Evolutionary conservation across 179 eudicot genomes (phyloP).

Genomic region (Vitellaria paradoxa): DNA sequence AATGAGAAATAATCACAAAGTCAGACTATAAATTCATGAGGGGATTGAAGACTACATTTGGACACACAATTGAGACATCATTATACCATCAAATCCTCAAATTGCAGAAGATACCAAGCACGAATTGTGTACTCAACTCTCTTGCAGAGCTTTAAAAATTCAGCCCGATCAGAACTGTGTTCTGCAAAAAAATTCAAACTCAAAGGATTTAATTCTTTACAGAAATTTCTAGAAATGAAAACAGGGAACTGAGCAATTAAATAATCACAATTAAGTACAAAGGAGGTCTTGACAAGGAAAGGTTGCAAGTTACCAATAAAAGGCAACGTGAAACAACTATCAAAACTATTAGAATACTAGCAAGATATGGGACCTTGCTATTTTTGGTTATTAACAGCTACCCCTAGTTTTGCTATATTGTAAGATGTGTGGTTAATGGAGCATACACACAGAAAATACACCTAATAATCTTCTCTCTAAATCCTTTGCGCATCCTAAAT

Average conservation of each 20-base stretch:
- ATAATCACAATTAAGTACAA: not conserved
- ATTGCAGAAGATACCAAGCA: constrained; percentile 93
- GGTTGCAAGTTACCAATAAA: too few relatives aligned
- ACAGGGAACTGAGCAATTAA: not conserved
- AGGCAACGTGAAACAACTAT: too few relatives aligned
- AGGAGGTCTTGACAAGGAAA: too few relatives aligned
- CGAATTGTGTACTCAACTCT: constrained; percentile 90
- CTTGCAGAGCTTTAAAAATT: constrained; percentile 85
- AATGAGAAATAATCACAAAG: not conserved
- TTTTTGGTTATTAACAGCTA: too few relatives aligned
- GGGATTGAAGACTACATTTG: not conserved
- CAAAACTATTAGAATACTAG: too few relatives aligned
- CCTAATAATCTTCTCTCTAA: too few relatives aligned
- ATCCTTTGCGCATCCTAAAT: too few relatives aligned
- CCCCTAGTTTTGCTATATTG: too few relatives aligned
- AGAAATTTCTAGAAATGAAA: not conserved
- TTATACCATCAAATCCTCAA: constrained; percentile 94
- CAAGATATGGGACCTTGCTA: too few relatives aligned
- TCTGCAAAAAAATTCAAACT: constrained; percentile 32
- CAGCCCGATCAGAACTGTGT: constrained; percentile 58
- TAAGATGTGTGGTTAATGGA: too few relatives aligned
- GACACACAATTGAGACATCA: constrained; percentile 10
- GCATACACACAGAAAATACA: too few relatives aligned
- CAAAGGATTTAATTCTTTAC: not conserved
- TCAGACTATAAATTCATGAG: not conserved